Conservation (phyloP, 1,139 yeast species). For the Hemisphaericaspora lyxosophila region DNA sequence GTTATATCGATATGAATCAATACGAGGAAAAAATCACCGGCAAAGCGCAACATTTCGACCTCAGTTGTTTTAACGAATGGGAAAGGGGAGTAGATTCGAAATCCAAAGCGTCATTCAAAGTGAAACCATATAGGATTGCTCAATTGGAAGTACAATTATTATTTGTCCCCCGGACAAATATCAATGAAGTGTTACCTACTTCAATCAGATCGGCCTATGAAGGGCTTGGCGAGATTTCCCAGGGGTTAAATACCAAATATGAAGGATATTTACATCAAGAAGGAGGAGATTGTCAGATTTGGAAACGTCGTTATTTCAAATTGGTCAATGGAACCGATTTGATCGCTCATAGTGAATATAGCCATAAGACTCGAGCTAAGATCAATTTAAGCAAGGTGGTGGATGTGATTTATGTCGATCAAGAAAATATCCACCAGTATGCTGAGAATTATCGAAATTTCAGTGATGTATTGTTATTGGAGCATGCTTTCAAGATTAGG, state of each 20-base stretch:
- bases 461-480: constrained; percentile 62
- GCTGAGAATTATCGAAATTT: constrained; percentile 46
- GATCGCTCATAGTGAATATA: constrained; percentile 63
- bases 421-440: constrained; percentile 26
- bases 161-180: constrained; percentile 61
- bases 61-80: constrained; percentile 85
- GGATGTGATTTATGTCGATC: constrained; percentile 52
- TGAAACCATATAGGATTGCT: constrained; percentile 60
- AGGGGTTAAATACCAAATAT: constrained; percentile 35
- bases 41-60: constrained; percentile 47
- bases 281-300: constrained; percentile 70
- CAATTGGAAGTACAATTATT: constrained; percentile 71
- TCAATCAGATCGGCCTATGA: constrained; percentile 61
- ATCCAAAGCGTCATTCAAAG: constrained; percentile 14
- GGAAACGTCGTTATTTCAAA: constrained; percentile 64
- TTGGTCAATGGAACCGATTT: constrained; percentile 55
- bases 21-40: constrained; percentile 58
- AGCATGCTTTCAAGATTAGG: constrained; percentile 61
- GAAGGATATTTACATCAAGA: constrained; percentile 75
- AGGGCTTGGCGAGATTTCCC: constrained; percentile 46
- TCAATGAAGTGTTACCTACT: constrained; percentile 61
- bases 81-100: constrained; percentile 42
- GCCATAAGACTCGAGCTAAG: constrained; percentile 63
- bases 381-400: constrained; percentile 64
- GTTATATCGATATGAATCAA: constrained; percentile 63